Base-by-base conservation (phyloP, 2,329 filamentous ascomycete genomes). In the Monascus ruber region DNA sequence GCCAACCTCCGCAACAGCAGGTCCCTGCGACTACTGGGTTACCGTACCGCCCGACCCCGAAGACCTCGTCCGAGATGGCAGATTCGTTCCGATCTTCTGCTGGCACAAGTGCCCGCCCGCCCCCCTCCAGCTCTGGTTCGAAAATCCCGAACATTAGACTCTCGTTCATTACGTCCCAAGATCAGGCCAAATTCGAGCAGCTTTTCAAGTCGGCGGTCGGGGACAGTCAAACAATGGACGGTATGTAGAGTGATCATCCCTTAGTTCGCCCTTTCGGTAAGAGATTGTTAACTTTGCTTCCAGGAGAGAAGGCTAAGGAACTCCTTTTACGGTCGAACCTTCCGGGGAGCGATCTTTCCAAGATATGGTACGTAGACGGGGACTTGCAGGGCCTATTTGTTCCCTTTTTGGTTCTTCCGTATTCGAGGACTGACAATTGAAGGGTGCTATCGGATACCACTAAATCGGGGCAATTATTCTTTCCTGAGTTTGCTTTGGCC, bases 171-270 rank as follows among this genome's bases (percentile, higher is more conserved):
- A 95, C 89, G 2, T 88, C 85, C 25, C 79, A 83, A 54, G 91
- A 98, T 58, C 91, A 98, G 64, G 77, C 85, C 55, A 95, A 94
- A 66, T 98, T 98, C 53, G 91, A 98, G 69, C 91, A 91, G 41
- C 69, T 98, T 33, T 98, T 98, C 72, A 95, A 91, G 67, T 94
- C 88, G 40, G 89, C 91, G 9, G 86, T 89, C 29, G 86, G 87
- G 28, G 81, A 87, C 49, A 77, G 74, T 42, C 81, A 88, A 53
- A 83, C 88, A 39, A 78, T 98, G 71, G 86, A 87, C 35, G 91
- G 83, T 62, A 41, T 44, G 49, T 51, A 25, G 24, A 17, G 17
- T 17, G 17, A 17, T 17, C 2, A 17, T 17, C 17, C 17, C 3
- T 17, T 17, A 17, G 17, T 36, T 46, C 26, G 35, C 33, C 10